Percentiles rank a stretch among this genome's conserved stretches.
These are phyloP conservation scores for Plasmodium inui DNA, from an alignment of 169 alveolate genomes.

Conservation along the genomic window DNA sequence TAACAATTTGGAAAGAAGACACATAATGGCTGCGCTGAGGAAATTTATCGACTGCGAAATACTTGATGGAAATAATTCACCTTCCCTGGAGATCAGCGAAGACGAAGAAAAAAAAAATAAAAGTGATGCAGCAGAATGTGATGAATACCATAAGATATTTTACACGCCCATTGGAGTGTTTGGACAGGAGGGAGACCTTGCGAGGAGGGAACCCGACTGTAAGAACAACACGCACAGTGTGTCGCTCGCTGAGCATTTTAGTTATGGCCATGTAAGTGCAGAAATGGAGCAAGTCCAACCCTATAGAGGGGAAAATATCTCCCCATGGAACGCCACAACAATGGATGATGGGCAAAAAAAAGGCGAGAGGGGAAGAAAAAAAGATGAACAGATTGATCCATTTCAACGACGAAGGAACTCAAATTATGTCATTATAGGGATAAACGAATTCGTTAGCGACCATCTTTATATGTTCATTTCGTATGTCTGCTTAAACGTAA, in stretches of 20 bases:
- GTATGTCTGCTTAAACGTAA: constrained; percentile 18
- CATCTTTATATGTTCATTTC: constrained; percentile 55
- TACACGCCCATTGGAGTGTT: background rate
- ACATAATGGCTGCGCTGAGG: background rate
- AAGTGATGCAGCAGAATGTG: constrained; percentile 22
- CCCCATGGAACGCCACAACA: background rate
- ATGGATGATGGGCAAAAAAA: background rate
- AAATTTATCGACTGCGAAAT: constrained; percentile 35
- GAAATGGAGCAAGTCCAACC: background rate
- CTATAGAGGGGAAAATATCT: background rate
- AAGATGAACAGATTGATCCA: background rate
- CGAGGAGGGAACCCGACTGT: background rate
- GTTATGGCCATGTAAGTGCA: background rate
- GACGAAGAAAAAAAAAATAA: constrained; percentile 38
- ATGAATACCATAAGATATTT: constrained; percentile 30
- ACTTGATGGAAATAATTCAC: background rate
- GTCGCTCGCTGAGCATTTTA: background rate
- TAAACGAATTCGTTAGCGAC: constrained; percentile 32
- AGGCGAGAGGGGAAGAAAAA: background rate
- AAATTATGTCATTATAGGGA: background rate
- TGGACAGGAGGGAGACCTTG: constrained; percentile 12
- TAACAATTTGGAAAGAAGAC: constrained; percentile 4
- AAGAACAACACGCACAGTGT: background rate
- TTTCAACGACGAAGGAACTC: background rate
- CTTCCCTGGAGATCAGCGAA: background rate